Conservation (phyloP, 768 basidiomycete species). For the Asterophora parasitica region DNA sequence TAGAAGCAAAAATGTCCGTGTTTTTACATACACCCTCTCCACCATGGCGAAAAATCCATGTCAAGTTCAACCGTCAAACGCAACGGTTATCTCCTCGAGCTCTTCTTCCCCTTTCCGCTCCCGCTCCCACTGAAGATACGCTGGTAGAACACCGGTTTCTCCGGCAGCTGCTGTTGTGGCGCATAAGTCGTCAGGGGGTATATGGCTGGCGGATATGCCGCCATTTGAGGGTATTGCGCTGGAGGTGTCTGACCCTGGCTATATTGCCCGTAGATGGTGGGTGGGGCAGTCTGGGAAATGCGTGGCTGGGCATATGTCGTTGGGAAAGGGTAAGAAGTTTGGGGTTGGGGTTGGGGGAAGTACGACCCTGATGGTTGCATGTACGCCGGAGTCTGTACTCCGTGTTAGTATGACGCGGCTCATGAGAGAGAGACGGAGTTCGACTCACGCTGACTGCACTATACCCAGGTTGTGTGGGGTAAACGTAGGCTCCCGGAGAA, state of each 20-base stretch:
- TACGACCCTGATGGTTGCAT: constrained; percentile 2
- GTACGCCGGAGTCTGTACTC: neutral
- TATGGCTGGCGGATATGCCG: constrained; percentile 5
- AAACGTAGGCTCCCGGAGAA: constrained; percentile 2
- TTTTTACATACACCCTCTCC: too few species aligned
- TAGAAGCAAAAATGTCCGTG: too few species aligned
- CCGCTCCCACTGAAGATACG: constrained; percentile 6
- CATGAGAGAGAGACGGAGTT: neutral
- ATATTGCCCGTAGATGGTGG: neutral
- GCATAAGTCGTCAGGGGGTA: constrained; percentile 10
- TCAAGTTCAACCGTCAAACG: too few species aligned
- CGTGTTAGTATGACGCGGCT: neutral
- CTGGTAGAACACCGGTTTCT: constrained; percentile 8
- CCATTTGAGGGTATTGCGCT: constrained; percentile 7
- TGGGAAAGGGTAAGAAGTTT: neutral
- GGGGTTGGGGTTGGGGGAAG: neutral
- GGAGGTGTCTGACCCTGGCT: neutral
- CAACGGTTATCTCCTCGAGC: neutral
- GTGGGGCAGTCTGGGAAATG: constrained; percentile 3
- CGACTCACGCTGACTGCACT: constrained; percentile 5
- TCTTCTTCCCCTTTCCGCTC: neutral
- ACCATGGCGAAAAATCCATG: too few species aligned
- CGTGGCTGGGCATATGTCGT: neutral
- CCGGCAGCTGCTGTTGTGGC: constrained; percentile 2
- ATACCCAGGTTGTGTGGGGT: neutral